A percentile compares a stretch with the other conserved stretches of the same genome.
Evolutionary conservation across 78 protist genomes (phyloP).

Genomic region (Emiliania huxleyi): DNA sequence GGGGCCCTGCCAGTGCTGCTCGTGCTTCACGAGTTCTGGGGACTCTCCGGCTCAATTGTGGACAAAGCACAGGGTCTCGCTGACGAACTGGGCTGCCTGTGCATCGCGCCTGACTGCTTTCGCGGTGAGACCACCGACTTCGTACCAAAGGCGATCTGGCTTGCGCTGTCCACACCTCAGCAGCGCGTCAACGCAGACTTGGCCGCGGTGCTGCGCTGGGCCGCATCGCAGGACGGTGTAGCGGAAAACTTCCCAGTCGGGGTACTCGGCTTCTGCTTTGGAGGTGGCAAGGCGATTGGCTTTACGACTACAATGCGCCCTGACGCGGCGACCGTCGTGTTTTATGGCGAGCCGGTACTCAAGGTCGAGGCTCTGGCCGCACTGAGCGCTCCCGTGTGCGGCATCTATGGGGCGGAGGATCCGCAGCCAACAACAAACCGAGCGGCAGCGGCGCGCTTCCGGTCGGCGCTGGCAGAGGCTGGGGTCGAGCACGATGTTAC

Average conservation of each 20-base stretch:
- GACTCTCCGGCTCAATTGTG: neutral
- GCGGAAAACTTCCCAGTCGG: no score
- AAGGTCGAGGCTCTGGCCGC: neutral
- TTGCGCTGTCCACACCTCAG: slow-evolving; percentile 4
- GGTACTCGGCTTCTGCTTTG: slow-evolving; percentile 30
- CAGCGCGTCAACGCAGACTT: slow-evolving; percentile 3
- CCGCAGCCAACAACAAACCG: no score
- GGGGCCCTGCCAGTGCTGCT: neutral
- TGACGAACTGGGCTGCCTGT: neutral
- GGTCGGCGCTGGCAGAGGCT: neutral
- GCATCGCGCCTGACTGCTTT: neutral
- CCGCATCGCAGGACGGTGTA: neutral
- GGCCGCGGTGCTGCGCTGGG: neutral
- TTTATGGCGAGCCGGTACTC: neutral
- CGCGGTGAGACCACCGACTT: neutral
- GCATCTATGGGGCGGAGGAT: neutral
- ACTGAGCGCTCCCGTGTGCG: slow-evolving; percentile 28
- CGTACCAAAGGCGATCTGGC: slow-evolving; percentile 26
- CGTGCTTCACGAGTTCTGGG: slow-evolving; percentile 16
- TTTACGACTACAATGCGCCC: neutral
- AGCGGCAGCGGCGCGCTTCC: neutral
- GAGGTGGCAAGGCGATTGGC: slow-evolving; percentile 5
- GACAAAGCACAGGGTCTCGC: neutral
- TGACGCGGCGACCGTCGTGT: neutral
- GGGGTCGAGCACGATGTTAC: neutral